phyloP scores from a whole-genome alignment of 2,329 filamentous ascomycete species.

The Colletotrichum graminicola region DNA sequence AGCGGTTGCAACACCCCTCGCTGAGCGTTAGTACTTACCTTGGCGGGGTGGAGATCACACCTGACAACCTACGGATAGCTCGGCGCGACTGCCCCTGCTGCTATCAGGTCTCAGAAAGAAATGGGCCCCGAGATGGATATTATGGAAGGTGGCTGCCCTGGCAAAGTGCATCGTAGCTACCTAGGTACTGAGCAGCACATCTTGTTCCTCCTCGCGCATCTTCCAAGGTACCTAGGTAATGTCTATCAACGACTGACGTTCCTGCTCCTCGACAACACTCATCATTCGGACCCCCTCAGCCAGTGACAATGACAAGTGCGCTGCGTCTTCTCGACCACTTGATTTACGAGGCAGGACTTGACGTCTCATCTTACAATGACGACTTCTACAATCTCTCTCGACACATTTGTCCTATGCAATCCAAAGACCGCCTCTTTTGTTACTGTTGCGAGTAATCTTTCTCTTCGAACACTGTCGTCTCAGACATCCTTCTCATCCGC shows the following conservation, averaged over 20 bases:
- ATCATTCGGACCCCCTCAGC: background rate
- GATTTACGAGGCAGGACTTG: background rate
- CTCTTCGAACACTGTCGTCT: conserved; percentile 14
- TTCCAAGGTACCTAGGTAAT: background rate
- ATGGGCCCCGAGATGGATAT: background rate
- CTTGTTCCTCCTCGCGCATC: background rate
- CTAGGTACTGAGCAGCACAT: background rate
- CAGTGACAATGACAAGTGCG: background rate
- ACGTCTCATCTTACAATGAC: conserved; percentile 10
- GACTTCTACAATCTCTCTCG: conserved; percentile 8
- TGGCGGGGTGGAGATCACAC: background rate
- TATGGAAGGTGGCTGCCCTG: background rate
- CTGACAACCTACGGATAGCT: background rate
- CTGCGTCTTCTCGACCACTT: background rate
- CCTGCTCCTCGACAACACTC: background rate
- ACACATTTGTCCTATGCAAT: conserved; percentile 18
- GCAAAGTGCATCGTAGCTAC: background rate
- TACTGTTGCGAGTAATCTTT: conserved; percentile 20
- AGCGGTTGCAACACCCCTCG: background rate
- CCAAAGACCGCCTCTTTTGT: background rate
- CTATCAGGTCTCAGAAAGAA: background rate
- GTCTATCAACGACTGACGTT: background rate
- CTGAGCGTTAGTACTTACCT: background rate
- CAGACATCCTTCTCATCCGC: background rate
- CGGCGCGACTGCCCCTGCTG: background rate